A percentile compares a stretch with the other conserved stretches of the same genome.
Evolutionary conservation across 805 yeast species (phyloP).

Genomic region (Trichomonascus vanleenenianus): DNA sequence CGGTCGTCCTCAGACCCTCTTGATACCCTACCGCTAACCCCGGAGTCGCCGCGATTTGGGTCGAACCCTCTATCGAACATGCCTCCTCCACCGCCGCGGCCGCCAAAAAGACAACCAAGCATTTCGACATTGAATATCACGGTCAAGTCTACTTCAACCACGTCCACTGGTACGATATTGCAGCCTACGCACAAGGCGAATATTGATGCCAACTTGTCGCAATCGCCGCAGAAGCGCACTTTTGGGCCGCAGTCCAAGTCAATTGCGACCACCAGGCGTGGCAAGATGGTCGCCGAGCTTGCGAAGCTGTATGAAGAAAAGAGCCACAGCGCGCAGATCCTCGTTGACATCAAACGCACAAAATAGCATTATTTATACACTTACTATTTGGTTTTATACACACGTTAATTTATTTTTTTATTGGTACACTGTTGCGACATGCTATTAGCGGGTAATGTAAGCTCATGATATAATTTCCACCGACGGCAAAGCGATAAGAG

Average conservation of each 20-base stretch:
- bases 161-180: background rate
- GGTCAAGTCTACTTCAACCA: no score
- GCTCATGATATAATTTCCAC: no score
- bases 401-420: background rate
- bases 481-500: no score
- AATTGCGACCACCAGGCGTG: constrained; percentile 36
- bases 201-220: constrained; percentile 5
- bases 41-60: background rate
- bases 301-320: constrained; percentile 61
- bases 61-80: constrained; percentile 15
- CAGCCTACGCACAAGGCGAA: constrained; percentile 9
- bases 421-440: no score
- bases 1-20: background rate
- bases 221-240: constrained; percentile 15
- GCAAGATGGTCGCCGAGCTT: constrained; percentile 52
- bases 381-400: background rate
- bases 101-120: background rate
- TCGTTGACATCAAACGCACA: constrained; percentile 13
- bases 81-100: constrained; percentile 7
- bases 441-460: no score
- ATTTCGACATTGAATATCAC: no score
- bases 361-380: background rate
- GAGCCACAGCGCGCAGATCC: constrained; percentile 18
- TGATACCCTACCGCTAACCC: no score
- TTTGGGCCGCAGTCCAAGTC: constrained; percentile 20